Percentiles rank a stretch among this genome's conserved stretches.
Conservation (phyloP, 2,329 filamentous ascomycete genomes). For the Ophiostoma triangulosporum region DNA sequence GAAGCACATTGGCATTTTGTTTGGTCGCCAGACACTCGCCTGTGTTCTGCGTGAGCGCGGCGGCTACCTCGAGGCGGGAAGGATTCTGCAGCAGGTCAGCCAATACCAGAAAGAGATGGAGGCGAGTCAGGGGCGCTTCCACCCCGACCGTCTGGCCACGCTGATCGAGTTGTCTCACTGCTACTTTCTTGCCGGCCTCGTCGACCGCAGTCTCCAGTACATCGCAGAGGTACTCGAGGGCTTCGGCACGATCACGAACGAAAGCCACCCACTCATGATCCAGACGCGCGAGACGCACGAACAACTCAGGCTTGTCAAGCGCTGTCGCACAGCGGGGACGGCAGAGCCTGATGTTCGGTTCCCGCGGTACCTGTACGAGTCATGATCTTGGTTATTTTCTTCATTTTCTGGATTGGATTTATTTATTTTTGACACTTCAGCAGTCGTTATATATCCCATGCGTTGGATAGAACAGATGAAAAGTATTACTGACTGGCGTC, state of each 20-base stretch:
- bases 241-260: not conserved
- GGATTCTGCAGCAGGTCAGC: not conserved
- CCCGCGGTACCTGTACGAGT: not conserved
- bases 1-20: conserved; percentile 1
- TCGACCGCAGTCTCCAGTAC: not conserved
- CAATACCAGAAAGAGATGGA: not conserved
- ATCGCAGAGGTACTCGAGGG: not conserved
- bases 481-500: no score
- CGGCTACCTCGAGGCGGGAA: not conserved
- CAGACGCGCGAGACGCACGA: not conserved
- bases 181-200: not conserved
- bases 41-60: conserved; percentile 2
- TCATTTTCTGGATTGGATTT: not conserved
- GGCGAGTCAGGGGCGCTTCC: not conserved
- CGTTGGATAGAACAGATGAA: not conserved
- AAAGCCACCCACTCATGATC: not conserved
- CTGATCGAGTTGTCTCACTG: conserved; percentile 1
- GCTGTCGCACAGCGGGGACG: not conserved
- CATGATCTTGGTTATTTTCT: not conserved
- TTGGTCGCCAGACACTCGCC: conserved; percentile 1
- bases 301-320: not conserved
- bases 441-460: no score
- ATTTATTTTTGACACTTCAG: not conserved
- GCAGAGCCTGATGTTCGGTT: not conserved
- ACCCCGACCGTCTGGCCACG: not conserved